Evolutionary conservation across 176 grass and related monocot genomes (phyloP), one percentile per base, ranked within the genome.

Genomic region (Paspalum vaginatum): DNA sequence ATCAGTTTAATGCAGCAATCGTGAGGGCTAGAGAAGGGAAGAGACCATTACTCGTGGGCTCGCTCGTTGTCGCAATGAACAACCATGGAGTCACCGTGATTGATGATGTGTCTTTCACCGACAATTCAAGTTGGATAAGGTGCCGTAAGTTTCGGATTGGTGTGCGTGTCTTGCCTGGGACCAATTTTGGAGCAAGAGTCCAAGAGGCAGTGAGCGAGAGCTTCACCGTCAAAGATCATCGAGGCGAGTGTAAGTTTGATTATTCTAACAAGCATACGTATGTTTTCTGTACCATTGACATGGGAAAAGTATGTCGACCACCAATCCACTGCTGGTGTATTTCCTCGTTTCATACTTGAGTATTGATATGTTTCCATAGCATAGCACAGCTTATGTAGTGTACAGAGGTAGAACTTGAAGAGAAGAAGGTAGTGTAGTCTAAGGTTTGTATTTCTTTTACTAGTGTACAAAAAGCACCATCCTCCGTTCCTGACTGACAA

Each of bases 101-200:
- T 65, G 83, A 57, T 50, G 81, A 91, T 46, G 12, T 97, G 7
- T 64, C 61, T 14, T 85, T 97, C 59, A 97, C 94, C 0, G 94
- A 97, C 52, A 97, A 97, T 25, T 97, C 94, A 10, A 93, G 94
- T 21, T 93, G 91, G 94, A 87, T 91, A 51, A 84, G 80, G 58
- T 78, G 80, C 22, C 11, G 91, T 0, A 85, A 43, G 51, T 97
- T 97, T 51, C 80, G 88, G 62, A 81, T 97, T 37, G 94, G 88
- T 10, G 91, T 79, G 26, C 79, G 88, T 20, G 53, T 67, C 44
- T n/a, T 66, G 32, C 44, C 71, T 5, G 50, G 46, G 1, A 51
- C 56, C 70, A 54, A 55, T 58, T 20, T 38, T 38, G 82, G 55
- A 27, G 39, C n/a, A 10, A 52, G 44, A 67, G 91, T 97, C 24